A percentile compares a stretch with the other conserved stretches of the same genome.
Evolutionary conservation across 331 rosid species (phyloP).

Genomic region (Pyrus hybrid): DNA sequence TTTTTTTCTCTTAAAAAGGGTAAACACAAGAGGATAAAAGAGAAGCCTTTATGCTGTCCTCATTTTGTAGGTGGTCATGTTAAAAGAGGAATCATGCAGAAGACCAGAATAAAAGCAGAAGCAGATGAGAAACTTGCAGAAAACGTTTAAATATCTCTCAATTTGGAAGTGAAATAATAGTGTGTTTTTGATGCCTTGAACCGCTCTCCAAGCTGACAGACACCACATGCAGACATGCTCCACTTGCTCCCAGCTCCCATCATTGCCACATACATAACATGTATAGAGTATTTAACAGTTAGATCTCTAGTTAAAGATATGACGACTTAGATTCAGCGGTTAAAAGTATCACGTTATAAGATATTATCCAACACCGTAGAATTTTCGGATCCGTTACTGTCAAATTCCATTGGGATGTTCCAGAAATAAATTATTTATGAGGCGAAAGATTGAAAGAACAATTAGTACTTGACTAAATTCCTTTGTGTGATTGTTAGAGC

Average conservation of each 20-base stretch:
- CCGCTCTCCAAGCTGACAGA: conserved; percentile 8
- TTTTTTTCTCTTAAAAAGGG: not conserved
- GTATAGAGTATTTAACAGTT: no score
- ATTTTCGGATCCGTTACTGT: no score
- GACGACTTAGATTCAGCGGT: no score
- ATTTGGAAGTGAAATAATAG: not conserved
- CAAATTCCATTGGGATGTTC: no score
- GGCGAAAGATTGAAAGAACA: not conserved
- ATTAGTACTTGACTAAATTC: not conserved
- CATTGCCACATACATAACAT: no score
- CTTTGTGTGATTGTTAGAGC: not conserved
- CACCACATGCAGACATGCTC: conserved; percentile 24
- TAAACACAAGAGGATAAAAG: not conserved
- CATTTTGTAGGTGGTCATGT: not conserved
- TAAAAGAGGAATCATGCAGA: not conserved
- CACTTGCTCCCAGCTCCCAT: conserved; percentile 13
- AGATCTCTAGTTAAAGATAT: no score
- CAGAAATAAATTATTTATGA: not conserved
- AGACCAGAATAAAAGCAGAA: conserved; percentile 12
- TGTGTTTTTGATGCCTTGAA: conserved; percentile 7
- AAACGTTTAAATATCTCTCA: not conserved
- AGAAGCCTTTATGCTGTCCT: not conserved
- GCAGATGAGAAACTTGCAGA: conserved; percentile 28
- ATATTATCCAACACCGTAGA: no score
- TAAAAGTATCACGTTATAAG: no score